Percentiles rank a stretch among this genome's conserved stretches.
phyloP scores from a whole-genome alignment of 768 basidiomycete genomes.

The Boletellus sp. region DNA sequence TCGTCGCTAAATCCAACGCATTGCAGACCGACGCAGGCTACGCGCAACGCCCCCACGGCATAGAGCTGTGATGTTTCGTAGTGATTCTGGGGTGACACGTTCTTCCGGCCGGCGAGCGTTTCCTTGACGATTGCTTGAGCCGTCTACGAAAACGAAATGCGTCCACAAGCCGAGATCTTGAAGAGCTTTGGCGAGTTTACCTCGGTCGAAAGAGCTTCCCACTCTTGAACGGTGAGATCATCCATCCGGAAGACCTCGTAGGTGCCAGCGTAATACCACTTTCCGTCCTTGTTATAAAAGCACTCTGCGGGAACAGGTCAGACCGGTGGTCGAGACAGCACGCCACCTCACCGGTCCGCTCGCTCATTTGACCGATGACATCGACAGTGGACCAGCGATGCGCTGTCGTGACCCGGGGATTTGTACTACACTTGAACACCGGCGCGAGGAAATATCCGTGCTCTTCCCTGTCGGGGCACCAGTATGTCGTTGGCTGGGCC shows the following conservation, averaged over 20 bases:
- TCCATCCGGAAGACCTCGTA: conserved; percentile 66
- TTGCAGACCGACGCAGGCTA: conserved; percentile 70
- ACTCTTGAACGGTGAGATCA: conserved; percentile 64
- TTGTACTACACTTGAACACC: conserved; percentile 73
- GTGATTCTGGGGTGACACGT: conserved; percentile 71
- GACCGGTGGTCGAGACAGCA: not conserved
- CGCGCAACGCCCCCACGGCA: conserved; percentile 64
- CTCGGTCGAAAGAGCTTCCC: conserved; percentile 63
- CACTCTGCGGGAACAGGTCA: conserved; percentile 48
- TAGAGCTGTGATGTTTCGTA: conserved; percentile 76
- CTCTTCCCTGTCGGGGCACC: conserved; percentile 81
- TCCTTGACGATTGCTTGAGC: conserved; percentile 66
- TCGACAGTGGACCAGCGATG: conserved; percentile 73
- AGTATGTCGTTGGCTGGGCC: conserved; percentile 62
- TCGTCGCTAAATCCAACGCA: conserved; percentile 72
- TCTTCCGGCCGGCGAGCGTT: conserved; percentile 66
- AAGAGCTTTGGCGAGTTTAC: conserved; percentile 31
- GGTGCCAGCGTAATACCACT: conserved; percentile 82
- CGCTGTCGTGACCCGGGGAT: conserved; percentile 70
- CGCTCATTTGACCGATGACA: conserved; percentile 52
- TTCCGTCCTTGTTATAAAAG: conserved; percentile 76
- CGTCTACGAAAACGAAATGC: conserved; percentile 41
- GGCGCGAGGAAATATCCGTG: conserved; percentile 77
- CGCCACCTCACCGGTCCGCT: conserved; percentile 52
- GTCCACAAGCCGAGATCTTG: conserved; percentile 2